A percentile compares a stretch with the other conserved stretches of the same genome.
Evolutionary conservation across 140 eudicot genomes (phyloP).

Genomic region (Eryngium alpinum): DNA sequence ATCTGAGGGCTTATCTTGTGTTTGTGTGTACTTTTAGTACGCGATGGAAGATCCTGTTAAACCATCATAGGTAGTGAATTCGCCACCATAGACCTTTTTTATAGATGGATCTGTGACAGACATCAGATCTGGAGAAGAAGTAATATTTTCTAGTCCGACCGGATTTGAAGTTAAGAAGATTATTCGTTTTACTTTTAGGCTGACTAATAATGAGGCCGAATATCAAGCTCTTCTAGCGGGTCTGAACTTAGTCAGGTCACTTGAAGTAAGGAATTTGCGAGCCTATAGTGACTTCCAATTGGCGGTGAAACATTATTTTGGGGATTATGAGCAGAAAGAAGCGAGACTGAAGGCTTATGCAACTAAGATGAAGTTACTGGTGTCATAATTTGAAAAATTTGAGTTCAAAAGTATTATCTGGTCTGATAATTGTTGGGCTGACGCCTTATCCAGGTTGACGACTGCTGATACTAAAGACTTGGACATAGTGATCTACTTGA

Average conservation of each 20-base stretch:
- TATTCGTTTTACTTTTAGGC: background rate
- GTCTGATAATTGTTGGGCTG: too few relatives aligned
- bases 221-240: too few relatives aligned
- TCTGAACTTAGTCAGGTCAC: background rate
- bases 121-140: background rate
- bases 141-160: background rate
- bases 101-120: background rate
- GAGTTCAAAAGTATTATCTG: too few relatives aligned
- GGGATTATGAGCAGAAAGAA: too few relatives aligned
- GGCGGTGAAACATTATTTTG: too few relatives aligned
- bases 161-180: background rate
- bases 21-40: background rate
- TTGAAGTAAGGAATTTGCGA: background rate
- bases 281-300: background rate
- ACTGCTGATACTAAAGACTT: too few relatives aligned
- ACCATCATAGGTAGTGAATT: too few relatives aligned
- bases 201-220: background rate
- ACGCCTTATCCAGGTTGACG: too few relatives aligned
- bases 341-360: too few relatives aligned
- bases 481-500: too few relatives aligned
- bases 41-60: background rate
- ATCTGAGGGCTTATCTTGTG: background rate
- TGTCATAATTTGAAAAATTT: too few relatives aligned
- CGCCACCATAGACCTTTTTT: background rate
- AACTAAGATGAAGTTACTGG: too few relatives aligned